Base-by-base conservation (phyloP, 305 asterid species). In the Nicotiana rustica region DNA sequence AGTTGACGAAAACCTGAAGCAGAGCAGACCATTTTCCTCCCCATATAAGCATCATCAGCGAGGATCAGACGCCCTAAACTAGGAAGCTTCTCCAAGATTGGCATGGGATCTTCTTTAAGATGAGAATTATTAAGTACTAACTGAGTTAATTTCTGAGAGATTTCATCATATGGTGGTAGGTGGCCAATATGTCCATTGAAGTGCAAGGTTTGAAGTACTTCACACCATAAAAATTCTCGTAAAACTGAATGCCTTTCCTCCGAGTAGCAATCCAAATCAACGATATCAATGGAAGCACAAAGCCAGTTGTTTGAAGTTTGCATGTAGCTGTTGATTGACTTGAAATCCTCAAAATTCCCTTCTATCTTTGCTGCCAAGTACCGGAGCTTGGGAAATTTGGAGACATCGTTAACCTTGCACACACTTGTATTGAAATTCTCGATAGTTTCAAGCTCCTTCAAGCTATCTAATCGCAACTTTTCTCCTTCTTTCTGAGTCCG, bases 51-150 rank as follows among this genome's bases (percentile, higher is more conserved):
- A 31, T 67, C 66, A 19, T 44, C 17, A 33, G 19, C 2, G 47
- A 80, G 25, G 8, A 2, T 15, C 6, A 80, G 77, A 36, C 5
- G 5, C 33, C 5, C 47, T 33, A 80, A 49, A 18, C 66, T 10
- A 8, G 77, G 83, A 18, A 66, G 64, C 31, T 66, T 65, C 15
- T 31, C 83, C 66, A 80, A 80, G 3, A 47, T 52, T 80, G 52
- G 13, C 83, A 80, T 80, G 0, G 83, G 83, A 67, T 80, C 83
- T 49, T 80, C 76, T 31, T 47, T 66, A 82, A 82, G 81, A n/a
- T 82, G 21, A 44, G 85, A 75, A 56, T 49, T 33, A 44, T 25
- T 14, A 56, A 82, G 35, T 25, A 76, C 19, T 2, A 82, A 6
- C 77, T 25, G 17, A 13, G 68, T 73, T 8, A 82, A 81, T 4